Evolutionary conservation across 2,329 filamentous ascomycete species (phyloP).

Genomic region (Ceratocystis albifundus): DNA sequence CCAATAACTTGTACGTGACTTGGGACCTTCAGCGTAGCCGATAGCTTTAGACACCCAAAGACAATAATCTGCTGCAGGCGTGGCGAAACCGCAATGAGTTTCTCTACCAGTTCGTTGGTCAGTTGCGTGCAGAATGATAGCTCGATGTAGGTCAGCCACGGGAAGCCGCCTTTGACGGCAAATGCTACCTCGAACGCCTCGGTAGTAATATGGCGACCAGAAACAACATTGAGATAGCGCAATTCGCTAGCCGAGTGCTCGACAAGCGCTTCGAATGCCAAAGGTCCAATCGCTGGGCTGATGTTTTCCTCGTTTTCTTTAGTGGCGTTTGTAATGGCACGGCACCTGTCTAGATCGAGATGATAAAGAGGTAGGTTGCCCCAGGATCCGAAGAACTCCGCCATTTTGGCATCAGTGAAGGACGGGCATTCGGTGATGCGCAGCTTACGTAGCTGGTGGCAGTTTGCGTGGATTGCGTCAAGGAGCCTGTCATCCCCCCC

Average conservation of each 20-base stretch:
- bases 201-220: constrained; percentile 68
- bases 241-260: constrained; percentile 61
- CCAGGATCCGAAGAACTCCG: constrained; percentile 64
- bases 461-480: constrained; percentile 57
- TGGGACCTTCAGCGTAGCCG: constrained; percentile 40
- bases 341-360: constrained; percentile 65
- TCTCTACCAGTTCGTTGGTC: constrained; percentile 51
- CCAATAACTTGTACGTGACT: constrained; percentile 46
- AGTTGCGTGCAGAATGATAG: constrained; percentile 63
- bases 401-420: constrained; percentile 65
- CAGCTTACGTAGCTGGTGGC: constrained; percentile 58
- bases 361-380: constrained; percentile 56
- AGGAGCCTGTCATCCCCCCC: constrained; percentile 59
- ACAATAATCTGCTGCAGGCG: constrained; percentile 48
- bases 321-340: constrained; percentile 51
- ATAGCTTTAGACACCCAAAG: constrained; percentile 55
- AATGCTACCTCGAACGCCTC: constrained; percentile 67
- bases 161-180: constrained; percentile 47
- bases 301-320: constrained; percentile 30
- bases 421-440: constrained; percentile 66
- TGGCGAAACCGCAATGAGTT: constrained; percentile 54
- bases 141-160: constrained; percentile 58
- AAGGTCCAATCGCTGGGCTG: constrained; percentile 59
- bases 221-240: constrained; percentile 61
- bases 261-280: constrained; percentile 74